Evolutionary conservation across 2,329 filamentous ascomycete species (phyloP).

Genomic region (Diaporthe caulivora): DNA sequence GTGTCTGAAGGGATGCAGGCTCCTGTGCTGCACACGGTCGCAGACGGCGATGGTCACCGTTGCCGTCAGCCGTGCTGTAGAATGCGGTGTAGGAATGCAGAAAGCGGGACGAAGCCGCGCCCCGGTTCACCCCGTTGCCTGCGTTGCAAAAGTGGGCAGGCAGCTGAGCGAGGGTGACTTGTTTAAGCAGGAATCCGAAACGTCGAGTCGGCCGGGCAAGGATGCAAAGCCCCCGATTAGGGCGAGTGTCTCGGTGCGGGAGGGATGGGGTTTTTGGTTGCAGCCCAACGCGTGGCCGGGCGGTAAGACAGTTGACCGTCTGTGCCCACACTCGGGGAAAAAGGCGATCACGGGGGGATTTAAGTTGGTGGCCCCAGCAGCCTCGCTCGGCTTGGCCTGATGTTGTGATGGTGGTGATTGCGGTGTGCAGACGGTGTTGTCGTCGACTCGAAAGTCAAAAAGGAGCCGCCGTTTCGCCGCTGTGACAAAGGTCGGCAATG

Average conservation of each 20-base stretch:
- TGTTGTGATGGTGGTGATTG: not conserved
- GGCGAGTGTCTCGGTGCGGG: conserved; percentile 29
- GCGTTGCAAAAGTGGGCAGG: conserved; percentile 34
- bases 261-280: conserved; percentile 32
- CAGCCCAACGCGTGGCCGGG: conserved; percentile 29
- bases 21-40: conserved; percentile 9
- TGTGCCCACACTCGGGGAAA: not conserved
- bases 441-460: conserved; percentile 16
- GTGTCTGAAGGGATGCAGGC: not conserved
- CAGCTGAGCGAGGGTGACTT: conserved; percentile 8
- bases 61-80: conserved; percentile 25
- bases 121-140: conserved; percentile 18
- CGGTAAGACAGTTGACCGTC: conserved; percentile 27
- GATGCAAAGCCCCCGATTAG: conserved; percentile 13
- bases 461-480: conserved; percentile 25
- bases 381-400: not conserved
- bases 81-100: conserved; percentile 14
- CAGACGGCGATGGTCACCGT: conserved; percentile 32
- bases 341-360: not conserved
- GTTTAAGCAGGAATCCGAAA: conserved; percentile 34
- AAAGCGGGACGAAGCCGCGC: conserved; percentile 6
- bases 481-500: conserved; percentile 30
- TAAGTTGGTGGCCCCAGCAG: conserved; percentile 11
- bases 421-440: not conserved
- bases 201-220: conserved; percentile 34